Conservation (phyloP, 2,329 filamentous ascomycete species). For the Botrytis medusae region DNA sequence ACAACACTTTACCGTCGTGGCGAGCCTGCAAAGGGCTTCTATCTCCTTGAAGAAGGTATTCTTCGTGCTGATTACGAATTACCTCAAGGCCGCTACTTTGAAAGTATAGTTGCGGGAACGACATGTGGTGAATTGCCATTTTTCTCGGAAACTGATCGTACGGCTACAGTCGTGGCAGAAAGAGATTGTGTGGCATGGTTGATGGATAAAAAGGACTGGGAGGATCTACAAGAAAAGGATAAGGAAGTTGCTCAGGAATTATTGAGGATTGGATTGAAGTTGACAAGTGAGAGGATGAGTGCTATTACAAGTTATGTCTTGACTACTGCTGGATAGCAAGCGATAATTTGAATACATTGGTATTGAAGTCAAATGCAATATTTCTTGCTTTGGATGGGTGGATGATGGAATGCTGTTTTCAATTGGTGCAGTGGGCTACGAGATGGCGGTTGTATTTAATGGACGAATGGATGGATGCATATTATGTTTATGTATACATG, state of each 20-base stretch:
- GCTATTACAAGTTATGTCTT: constrained; percentile 57
- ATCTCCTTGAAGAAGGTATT: constrained; percentile 85
- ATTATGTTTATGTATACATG: not conserved
- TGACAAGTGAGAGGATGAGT: constrained; percentile 92
- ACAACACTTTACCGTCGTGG: constrained; percentile 76
- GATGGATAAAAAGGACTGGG: constrained; percentile 71
- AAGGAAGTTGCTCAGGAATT: constrained; percentile 80
- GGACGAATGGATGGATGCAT: not conserved
- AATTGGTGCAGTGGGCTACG: not conserved
- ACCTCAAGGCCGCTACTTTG: constrained; percentile 83
- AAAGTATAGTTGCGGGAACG: constrained; percentile 90
- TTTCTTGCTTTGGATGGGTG: not conserved
- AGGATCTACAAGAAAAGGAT: constrained; percentile 67
- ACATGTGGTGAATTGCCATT: constrained; percentile 96
- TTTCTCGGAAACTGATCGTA: constrained; percentile 86
- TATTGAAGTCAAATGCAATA: not conserved
- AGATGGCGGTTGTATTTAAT: not conserved
- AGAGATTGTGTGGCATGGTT: constrained; percentile 80
- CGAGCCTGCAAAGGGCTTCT: constrained; percentile 78
- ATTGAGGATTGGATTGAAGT: constrained; percentile 81
- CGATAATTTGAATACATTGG: not conserved
- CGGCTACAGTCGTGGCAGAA: constrained; percentile 82
- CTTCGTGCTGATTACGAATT: constrained; percentile 87
- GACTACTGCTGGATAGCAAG: constrained; percentile 43
- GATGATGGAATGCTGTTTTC: not conserved